Base-by-base conservation (phyloP, 2,329 filamentous ascomycete species). In the Fusarium sp. region DNA sequence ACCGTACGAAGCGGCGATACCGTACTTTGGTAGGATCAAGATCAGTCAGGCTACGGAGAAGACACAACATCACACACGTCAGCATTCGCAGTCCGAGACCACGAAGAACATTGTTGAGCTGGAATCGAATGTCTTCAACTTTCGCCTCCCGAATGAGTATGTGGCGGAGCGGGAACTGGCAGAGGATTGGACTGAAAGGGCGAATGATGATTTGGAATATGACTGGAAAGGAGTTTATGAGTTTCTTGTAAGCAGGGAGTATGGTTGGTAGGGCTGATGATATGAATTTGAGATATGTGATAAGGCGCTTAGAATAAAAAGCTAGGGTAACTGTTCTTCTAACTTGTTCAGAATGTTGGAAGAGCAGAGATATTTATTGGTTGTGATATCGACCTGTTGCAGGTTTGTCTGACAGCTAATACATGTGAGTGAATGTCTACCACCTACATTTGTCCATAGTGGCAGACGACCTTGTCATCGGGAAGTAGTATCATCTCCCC, bases 11-110 rank as follows among this genome's bases (percentile, higher is more conserved):
- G 50, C 39, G 14, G 56, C 53, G 3, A 70, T 70, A 21, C 66
- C 67, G 5, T 70, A 60, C 10, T 67, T 70, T 56, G 67, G 66
- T 8, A 56, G 55, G 22, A 34, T 70, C 6, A 49, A 46, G 11
- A 58, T 70, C n/a, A 45, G 22, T 7, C 22, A 13, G 15, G 11
- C 36, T 17, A 47, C 36, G 24, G 26, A 31, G 21, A 6, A 21
- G 21, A 19, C 22, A n/a, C 33, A 34, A 9, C 22, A 43, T 10
- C 14, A 51, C 9, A 24, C 55, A 13, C 31, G 45, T 24, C 36
- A 33, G 39, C 39, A 36, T 4, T 11, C 17, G 4, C 17, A 21
- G 19, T 33, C 15, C 2, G 14, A 40, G 22, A 19, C 14, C 4
- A 26, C 7, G 9, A 47, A 19, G 28, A 38, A 6, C 10, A 26